A percentile compares a stretch with the other conserved stretches of the same genome.
These are phyloP conservation scores for Russula brevipes DNA, from an alignment of 768 basidiomycete species.

Conservation along the genomic window DNA sequence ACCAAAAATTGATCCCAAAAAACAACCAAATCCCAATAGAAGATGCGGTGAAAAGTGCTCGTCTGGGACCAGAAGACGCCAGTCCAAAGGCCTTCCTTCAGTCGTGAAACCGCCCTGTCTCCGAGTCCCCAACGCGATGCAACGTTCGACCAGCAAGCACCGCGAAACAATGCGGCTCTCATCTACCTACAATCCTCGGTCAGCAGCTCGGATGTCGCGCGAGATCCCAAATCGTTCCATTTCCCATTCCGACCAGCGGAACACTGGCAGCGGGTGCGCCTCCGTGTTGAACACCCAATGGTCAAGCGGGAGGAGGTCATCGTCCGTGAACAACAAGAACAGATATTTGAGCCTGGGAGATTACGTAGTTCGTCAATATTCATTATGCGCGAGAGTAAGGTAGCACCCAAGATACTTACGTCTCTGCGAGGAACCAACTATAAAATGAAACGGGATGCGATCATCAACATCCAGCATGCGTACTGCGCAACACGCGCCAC, in stretches of 20 bases:
- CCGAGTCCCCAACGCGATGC: no score
- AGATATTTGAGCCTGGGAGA: constrained; percentile 60
- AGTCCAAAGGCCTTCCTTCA: no score
- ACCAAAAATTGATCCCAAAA: no score
- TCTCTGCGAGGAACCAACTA: constrained; percentile 54
- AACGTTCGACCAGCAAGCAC: not conserved
- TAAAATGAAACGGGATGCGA: not conserved
- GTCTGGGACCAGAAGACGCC: no score
- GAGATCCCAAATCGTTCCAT: constrained; percentile 39
- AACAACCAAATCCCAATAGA: no score
- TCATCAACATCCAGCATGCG: not conserved
- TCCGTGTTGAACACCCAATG: constrained; percentile 47
- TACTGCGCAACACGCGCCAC: not conserved
- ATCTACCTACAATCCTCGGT: not conserved
- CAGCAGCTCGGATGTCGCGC: not conserved
- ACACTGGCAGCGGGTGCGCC: constrained; percentile 74
- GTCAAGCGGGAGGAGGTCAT: constrained; percentile 50
- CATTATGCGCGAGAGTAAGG: not conserved
- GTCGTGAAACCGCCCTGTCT: no score
- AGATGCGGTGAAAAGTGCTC: no score
- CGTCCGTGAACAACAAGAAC: constrained; percentile 59
- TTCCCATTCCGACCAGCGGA: constrained; percentile 56
- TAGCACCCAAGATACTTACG: constrained; percentile 31
- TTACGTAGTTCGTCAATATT: not conserved
- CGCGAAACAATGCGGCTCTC: no score